Conservation (phyloP, 768 basidiomycete species). For the Crucibulum laeve region DNA sequence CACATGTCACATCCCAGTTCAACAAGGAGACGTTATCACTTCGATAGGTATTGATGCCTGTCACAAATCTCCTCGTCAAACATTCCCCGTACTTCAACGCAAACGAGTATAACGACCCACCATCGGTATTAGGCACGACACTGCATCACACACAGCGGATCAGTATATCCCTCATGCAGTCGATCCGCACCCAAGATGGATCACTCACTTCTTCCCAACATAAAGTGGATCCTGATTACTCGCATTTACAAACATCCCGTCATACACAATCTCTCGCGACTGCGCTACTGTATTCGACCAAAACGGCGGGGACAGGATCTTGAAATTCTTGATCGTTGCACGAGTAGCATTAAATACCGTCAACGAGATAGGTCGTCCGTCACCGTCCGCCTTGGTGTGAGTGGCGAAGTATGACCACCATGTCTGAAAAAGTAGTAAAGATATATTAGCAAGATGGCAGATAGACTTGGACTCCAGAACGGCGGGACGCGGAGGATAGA, state of each 20-base stretch:
- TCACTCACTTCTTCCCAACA: conserved; percentile 42
- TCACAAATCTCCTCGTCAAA: neutral
- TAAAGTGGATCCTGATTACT: conserved; percentile 50
- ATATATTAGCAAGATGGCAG: neutral
- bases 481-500: no score
- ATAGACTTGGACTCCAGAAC: neutral
- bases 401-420: conserved; percentile 57
- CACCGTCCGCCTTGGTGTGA: conserved; percentile 43
- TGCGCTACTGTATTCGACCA: conserved; percentile 57
- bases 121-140: conserved; percentile 59
- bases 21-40: conserved; percentile 41
- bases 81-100: neutral
- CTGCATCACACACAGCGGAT: conserved; percentile 16
- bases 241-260: conserved; percentile 56
- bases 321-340: conserved; percentile 42
- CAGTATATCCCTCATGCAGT: neutral
- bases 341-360: conserved; percentile 41
- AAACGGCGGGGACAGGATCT: conserved; percentile 51
- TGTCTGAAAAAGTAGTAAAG: conserved; percentile 19
- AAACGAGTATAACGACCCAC: conserved; percentile 19
- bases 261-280: conserved; percentile 43
- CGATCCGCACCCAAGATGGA: no score
- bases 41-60: conserved; percentile 54
- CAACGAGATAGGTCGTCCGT: conserved; percentile 54
- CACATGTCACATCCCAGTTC: conserved; percentile 61